Base-by-base conservation (phyloP, 495 filamentous ascomycete genomes). In the Lophiostoma macrostomum region DNA sequence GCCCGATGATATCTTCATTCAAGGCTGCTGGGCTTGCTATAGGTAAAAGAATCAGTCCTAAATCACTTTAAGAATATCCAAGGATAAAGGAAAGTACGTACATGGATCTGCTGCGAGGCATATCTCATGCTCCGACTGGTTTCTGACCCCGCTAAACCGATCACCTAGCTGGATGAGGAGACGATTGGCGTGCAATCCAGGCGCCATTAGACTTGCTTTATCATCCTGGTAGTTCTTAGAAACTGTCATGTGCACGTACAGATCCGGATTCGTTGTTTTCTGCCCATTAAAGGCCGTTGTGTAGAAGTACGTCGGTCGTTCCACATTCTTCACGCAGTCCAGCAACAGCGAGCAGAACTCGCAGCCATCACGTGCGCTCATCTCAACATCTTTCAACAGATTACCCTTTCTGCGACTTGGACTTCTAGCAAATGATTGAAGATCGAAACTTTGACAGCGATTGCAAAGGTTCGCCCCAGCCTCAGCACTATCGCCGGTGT, bases 231-330 rank as follows among this genome's bases (percentile, higher is more conserved):
- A 14, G 23, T 31, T 46, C 28, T 8, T 4, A 29, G 42, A 46
- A n/a, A 31, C 10, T 10, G 42, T 46, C 42, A 46, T 46, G 42
- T 46, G 42, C 24, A 46, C 42, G 10, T 31, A 46, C 22, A 46
- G 4, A 23, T 46, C 42, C 16, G 42, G 42, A 30, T 46, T 29
- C 12, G n/a, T 29, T 11, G 6, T 18, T 27, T 23, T 46, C 11
- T 19, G 20, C 20, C 28, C 22, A 7, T 8, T n/a, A 10, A 46
- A 46, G 4, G 24, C 42, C 13, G 13, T 46, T 11, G 8, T 32
- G 7, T 46, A 27, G 42, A 46, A 46, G 14, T 46, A 46, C 42
- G 13, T 19, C 14, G 42, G 42, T 13, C 3, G 12, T 5, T 4
- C 5, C 10, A 46, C 42, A 32, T 46, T 19, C 5, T 46, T 46